These are phyloP conservation scores for Atkinsonella hypoxylon DNA, from an alignment of 2,329 filamentous ascomycete species.

Conservation along the genomic window DNA sequence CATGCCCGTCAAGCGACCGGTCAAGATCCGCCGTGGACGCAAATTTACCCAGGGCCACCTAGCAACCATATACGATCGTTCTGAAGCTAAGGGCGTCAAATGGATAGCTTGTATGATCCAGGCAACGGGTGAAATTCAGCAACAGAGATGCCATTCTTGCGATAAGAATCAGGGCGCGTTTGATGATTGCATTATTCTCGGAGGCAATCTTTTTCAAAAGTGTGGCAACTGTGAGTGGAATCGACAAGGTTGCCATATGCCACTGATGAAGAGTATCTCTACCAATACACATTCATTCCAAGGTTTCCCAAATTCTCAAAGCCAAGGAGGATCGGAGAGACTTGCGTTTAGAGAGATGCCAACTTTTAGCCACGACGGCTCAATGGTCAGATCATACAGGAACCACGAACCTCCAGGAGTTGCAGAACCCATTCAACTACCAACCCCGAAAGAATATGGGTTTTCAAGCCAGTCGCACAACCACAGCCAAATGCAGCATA, in stretches of 20 bases:
- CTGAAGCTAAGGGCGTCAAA: constrained; percentile 30
- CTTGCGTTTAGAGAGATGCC: constrained; percentile 3
- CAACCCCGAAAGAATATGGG: constrained; percentile 15
- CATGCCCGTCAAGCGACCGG: constrained; percentile 25
- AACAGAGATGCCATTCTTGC: constrained; percentile 28
- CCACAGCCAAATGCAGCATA: not conserved
- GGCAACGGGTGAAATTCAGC: constrained; percentile 31
- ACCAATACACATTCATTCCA: not conserved
- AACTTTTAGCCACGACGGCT: not conserved
- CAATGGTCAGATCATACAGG: not conserved
- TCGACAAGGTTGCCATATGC: constrained; percentile 23
- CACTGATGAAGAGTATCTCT: not conserved
- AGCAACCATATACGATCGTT: constrained; percentile 27
- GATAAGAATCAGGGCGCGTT: constrained; percentile 31
- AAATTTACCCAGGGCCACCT: constrained; percentile 29
- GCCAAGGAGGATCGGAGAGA: not conserved
- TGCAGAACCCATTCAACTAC: constrained; percentile 16
- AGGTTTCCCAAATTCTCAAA: not conserved
- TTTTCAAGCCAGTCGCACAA: not conserved
- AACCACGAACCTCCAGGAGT: constrained; percentile 1
- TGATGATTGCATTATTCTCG: constrained; percentile 31
- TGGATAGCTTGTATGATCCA: constrained; percentile 39
- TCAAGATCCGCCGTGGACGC: constrained; percentile 29
- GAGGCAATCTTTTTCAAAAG: constrained; percentile 28
- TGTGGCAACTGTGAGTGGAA: constrained; percentile 43